Conservation (phyloP, 2,329 filamentous ascomycete species). For the Lecanicillium sp. region DNA sequence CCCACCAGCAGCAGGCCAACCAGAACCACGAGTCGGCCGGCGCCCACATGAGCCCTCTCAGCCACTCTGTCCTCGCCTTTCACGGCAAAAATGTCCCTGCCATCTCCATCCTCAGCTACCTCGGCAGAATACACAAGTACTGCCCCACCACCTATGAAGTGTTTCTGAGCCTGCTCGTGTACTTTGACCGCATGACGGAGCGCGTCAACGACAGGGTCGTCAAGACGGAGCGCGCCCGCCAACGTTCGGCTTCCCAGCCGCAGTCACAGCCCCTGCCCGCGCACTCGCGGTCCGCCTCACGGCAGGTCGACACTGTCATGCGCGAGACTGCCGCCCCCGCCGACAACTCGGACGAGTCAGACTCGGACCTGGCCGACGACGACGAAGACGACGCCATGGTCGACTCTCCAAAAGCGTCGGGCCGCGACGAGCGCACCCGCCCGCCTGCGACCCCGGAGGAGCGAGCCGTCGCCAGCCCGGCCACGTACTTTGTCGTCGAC, state of each 20-base stretch:
- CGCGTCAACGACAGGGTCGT: constrained; percentile 78
- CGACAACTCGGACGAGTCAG: constrained; percentile 37
- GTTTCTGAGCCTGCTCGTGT: constrained; percentile 88
- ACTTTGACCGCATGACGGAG: constrained; percentile 99
- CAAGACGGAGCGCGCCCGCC: constrained; percentile 54
- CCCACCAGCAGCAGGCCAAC: constrained; percentile 51
- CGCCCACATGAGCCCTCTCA: constrained; percentile 55
- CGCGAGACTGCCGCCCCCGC: constrained; percentile 19
- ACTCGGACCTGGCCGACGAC: constrained; percentile 46
- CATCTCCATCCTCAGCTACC: constrained; percentile 93
- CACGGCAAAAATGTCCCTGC: constrained; percentile 97
- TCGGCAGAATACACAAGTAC: constrained; percentile 96
- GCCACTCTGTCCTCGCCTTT: constrained; percentile 76
- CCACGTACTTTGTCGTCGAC: constrained; percentile 82
- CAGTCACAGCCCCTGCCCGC: constrained; percentile 10
- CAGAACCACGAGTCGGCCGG: constrained; percentile 41
- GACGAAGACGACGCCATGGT: constrained; percentile 31
- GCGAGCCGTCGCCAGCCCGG: constrained; percentile 24
- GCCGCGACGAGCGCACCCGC: constrained; percentile 18
- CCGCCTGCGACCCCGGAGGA: constrained; percentile 21
- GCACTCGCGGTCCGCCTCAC: constrained; percentile 20
- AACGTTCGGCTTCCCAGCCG: constrained; percentile 24
- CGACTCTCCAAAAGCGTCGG: constrained; percentile 23
- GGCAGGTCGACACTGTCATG: constrained; percentile 29
- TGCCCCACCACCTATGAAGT: constrained; percentile 98